These are phyloP conservation scores for Agrocybe praecox DNA, from an alignment of 768 basidiomycete species.

Conservation along the genomic window DNA sequence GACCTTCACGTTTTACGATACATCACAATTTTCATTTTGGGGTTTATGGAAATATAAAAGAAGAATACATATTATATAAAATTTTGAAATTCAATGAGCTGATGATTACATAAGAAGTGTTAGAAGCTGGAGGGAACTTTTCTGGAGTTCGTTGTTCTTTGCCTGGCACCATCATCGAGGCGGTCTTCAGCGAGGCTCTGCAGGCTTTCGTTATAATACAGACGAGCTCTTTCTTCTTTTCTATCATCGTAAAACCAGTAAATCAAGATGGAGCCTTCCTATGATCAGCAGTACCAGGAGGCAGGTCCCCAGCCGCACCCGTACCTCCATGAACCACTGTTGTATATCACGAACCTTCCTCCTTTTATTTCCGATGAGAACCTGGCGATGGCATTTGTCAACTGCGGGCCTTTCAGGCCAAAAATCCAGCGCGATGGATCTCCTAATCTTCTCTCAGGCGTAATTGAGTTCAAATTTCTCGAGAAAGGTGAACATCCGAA, in stretches of 20 bases:
- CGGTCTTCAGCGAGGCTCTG: slow-evolving; percentile 23
- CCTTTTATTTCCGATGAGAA: slow-evolving; percentile 75
- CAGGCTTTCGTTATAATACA: slow-evolving; percentile 1
- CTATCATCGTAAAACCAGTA: slow-evolving; percentile 19
- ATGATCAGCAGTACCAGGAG: slow-evolving; percentile 36
- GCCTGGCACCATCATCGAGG: slow-evolving; percentile 29
- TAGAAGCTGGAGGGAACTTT: slow-evolving; percentile 17
- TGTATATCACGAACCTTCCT: slow-evolving; percentile 82
- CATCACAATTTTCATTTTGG: neutral
- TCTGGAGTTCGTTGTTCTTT: slow-evolving; percentile 12
- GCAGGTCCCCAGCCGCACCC: slow-evolving; percentile 65
- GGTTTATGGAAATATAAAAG: neutral
- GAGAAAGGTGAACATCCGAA: slow-evolving; percentile 66
- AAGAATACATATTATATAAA: neutral
- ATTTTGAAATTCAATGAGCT: neutral
- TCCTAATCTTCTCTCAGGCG: slow-evolving; percentile 59
- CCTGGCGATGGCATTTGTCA: slow-evolving; percentile 71
- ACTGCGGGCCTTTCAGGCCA: slow-evolving; percentile 82
- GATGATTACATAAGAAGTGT: slow-evolving; percentile 16
- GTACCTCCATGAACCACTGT: slow-evolving; percentile 80
- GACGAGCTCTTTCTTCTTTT: slow-evolving; percentile 14
- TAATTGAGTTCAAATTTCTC: slow-evolving; percentile 82
- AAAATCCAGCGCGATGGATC: slow-evolving; percentile 66
- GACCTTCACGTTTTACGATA: neutral
- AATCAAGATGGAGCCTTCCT: slow-evolving; percentile 49